phyloP scores from a whole-genome alignment of 208 protist genomes.

The Acanthamoeba culbertsoni region DNA sequence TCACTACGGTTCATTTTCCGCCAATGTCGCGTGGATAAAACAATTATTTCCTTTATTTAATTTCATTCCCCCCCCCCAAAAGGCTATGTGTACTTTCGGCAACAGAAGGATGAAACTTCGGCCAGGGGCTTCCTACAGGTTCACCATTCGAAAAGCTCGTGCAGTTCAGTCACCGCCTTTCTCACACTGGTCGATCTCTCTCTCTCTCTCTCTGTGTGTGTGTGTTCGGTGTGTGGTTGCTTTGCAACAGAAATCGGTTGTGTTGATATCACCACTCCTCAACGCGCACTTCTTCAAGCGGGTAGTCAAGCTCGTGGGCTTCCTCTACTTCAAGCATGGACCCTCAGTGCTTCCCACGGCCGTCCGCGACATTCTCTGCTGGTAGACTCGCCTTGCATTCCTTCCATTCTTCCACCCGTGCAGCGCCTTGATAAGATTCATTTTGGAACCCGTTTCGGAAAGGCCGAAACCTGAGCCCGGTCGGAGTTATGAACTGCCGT shows the following conservation, averaged over 20 bases:
- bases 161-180: too few species aligned
- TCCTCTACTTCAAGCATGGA: conserved; percentile 22
- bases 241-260: background rate
- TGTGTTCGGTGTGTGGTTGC: background rate
- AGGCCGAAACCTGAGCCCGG: conserved; percentile 5
- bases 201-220: background rate
- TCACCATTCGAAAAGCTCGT: too few species aligned
- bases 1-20: background rate
- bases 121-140: background rate
- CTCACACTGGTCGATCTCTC: background rate
- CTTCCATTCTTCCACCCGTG: background rate
- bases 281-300: conserved; percentile 29
- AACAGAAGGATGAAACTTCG: conserved; percentile 13
- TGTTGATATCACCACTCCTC: background rate
- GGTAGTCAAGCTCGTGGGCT: background rate
- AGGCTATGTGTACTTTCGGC: conserved; percentile 27
- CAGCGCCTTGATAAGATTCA: background rate
- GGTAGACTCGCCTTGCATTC: background rate
- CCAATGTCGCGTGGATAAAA: background rate
- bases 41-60: background rate
- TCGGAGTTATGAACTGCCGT: background rate
- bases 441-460: background rate
- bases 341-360: background rate
- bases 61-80: background rate
- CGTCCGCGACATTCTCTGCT: background rate